These are phyloP conservation scores for Torulaspora delbrueckii DNA, from an alignment of 805 yeast genomes.

Conservation along the genomic window DNA sequence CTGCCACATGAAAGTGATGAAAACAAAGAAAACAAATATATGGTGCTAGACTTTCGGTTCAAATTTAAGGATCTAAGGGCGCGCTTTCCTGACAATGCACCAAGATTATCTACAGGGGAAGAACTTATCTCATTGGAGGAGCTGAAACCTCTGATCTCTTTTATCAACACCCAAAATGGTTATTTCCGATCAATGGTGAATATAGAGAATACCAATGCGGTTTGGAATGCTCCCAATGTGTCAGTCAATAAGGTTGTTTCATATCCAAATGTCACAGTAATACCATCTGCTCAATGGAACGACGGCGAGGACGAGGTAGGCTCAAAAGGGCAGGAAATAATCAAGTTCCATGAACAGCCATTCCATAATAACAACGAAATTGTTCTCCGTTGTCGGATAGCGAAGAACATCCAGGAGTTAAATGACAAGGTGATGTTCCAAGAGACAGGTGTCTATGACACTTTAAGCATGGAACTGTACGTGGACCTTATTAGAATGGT, in stretches of 20 bases:
- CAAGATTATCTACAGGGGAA: constrained; percentile 49
- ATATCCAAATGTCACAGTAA: constrained; percentile 27
- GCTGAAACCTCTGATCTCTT: constrained; percentile 55
- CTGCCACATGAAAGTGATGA: constrained; percentile 49
- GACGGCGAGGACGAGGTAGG: constrained; percentile 19
- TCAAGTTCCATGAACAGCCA: constrained; percentile 36
- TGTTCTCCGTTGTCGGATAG: constrained; percentile 40
- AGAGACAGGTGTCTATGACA: constrained; percentile 46
- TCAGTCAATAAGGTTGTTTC: constrained; percentile 28
- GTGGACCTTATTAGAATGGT: constrained; percentile 52
- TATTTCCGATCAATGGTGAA: constrained; percentile 18
- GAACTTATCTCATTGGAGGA: constrained; percentile 57
- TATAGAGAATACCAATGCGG: constrained; percentile 19
- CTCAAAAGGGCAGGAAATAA: constrained; percentile 19
- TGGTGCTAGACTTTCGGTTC: constrained; percentile 62
- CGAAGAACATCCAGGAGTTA: constrained; percentile 43
- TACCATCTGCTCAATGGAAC: constrained; percentile 22
- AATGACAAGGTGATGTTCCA: constrained; percentile 35
- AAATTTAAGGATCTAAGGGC: constrained; percentile 62
- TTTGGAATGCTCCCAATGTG: constrained; percentile 28
- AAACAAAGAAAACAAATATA: constrained; percentile 41
- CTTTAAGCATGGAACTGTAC: constrained; percentile 51
- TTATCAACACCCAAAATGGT: constrained; percentile 47
- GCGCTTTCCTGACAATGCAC: constrained; percentile 43
- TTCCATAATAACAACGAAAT: constrained; percentile 26